Conservation (phyloP, 768 basidiomycete species). For the Piloderma croceum region DNA sequence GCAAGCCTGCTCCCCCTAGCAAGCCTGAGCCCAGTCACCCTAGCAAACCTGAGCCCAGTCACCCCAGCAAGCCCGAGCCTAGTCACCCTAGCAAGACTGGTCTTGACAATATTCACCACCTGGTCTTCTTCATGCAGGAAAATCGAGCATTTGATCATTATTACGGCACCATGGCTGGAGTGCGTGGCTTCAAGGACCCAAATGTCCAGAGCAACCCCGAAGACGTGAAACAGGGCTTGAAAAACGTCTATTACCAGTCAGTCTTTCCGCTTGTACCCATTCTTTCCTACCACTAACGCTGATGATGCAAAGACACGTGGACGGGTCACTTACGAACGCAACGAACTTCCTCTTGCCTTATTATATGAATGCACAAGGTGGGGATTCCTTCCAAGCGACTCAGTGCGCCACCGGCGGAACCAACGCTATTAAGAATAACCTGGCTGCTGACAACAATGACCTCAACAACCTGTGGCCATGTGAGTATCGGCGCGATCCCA, state of each 20-base stretch:
- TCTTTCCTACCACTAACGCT: no score
- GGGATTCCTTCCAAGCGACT: constrained; percentile 6
- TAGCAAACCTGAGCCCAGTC: no score
- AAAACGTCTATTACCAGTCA: no score
- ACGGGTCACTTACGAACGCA: constrained; percentile 3
- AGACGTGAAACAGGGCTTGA: no score
- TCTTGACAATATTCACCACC: constrained; percentile 6
- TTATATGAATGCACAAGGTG: constrained; percentile 3
- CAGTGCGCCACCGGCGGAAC: constrained; percentile 6
- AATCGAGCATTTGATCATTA: constrained; percentile 9
- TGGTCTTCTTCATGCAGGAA: constrained; percentile 8
- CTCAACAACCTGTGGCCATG: no score
- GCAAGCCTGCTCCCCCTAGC: no score
- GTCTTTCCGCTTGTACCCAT: no score
- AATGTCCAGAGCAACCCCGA: no score
- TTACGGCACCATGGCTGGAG: constrained; percentile 8
- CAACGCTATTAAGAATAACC: constrained; percentile 5
- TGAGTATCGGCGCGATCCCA: no score
- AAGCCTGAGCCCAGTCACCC: no score
- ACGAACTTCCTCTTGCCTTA: constrained; percentile 7
- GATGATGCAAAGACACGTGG: no score
- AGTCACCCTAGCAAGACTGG: neutral
- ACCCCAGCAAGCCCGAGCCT: neutral
- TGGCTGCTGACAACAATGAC: constrained; percentile 5
- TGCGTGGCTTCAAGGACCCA: constrained; percentile 8